Evolutionary conservation across 331 rosid species (phyloP).

Genomic region (Cydonia oblonga): DNA sequence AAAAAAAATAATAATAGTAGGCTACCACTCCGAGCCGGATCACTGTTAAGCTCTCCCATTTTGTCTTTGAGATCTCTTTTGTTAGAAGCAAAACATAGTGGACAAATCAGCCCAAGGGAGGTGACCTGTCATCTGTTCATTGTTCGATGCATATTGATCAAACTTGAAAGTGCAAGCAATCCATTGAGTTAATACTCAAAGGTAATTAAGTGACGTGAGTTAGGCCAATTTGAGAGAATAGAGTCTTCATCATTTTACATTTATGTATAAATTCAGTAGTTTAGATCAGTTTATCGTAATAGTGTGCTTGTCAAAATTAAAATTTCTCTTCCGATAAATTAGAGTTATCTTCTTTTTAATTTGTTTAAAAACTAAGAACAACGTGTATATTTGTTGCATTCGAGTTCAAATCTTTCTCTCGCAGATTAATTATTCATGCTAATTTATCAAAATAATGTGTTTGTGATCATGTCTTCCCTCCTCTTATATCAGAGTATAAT

Average conservation of each 20-base stretch:
- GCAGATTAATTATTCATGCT: neutral
- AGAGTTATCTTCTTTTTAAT: too few species aligned
- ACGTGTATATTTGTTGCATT: too few species aligned
- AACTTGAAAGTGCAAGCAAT: neutral
- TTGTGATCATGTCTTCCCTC: too few species aligned
- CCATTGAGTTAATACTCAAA: neutral
- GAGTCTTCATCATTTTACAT: rapidly evolving
- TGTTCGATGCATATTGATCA: neutral
- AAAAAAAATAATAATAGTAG: too few species aligned
- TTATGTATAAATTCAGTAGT: too few species aligned
- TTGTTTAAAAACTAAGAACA: too few species aligned
- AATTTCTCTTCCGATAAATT: too few species aligned
- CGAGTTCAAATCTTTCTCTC: neutral
- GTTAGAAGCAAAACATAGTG: neutral
- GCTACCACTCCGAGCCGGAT: too few species aligned
- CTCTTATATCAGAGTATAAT: too few species aligned
- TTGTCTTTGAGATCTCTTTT: neutral
- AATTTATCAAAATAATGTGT: too few species aligned
- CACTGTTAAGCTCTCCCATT: too few species aligned
- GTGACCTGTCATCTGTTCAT: neutral
- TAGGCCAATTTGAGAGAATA: neutral
- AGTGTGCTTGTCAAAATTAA: rapidly evolving
- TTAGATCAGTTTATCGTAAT: too few species aligned
- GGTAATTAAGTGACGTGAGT: neutral
- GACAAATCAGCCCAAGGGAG: neutral